Evolutionary conservation across 805 yeast genomes (phyloP).

Genomic region (Wickerhamomyces chambardii): DNA sequence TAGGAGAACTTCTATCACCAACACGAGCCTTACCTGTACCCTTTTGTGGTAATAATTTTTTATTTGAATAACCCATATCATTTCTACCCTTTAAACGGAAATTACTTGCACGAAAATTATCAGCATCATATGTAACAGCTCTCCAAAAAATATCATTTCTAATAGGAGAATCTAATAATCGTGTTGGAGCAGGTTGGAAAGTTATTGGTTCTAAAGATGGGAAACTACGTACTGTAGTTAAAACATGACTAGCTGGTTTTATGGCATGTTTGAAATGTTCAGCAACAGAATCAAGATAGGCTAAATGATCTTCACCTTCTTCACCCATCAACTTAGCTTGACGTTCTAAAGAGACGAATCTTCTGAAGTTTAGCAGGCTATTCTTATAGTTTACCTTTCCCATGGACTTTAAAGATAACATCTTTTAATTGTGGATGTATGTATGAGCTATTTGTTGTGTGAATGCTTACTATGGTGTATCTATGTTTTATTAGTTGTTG

Average conservation of each 20-base stretch:
- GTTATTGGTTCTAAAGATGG: constrained; percentile 86
- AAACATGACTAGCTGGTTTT: constrained; percentile 59
- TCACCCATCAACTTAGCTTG: not conserved
- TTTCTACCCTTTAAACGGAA: constrained; percentile 81
- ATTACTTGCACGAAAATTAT: constrained; percentile 82
- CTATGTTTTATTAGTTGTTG: too few relatives aligned
- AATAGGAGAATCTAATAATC: constrained; percentile 63
- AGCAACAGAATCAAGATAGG: not conserved
- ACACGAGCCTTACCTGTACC: constrained; percentile 93
- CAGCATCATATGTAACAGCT: constrained; percentile 90
- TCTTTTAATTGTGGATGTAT: too few relatives aligned
- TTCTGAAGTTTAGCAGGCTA: not conserved
- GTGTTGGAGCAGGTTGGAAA: constrained; percentile 66
- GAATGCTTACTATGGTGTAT: too few relatives aligned
- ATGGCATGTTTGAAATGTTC: constrained; percentile 14
- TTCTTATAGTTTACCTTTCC: not conserved
- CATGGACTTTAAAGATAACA: too few relatives aligned
- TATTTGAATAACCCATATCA: constrained; percentile 77
- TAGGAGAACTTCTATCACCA: constrained; percentile 95
- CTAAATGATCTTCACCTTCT: not conserved
- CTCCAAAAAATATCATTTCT: constrained; percentile 92
- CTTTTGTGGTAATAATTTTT: constrained; percentile 81
- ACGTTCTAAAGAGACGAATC: not conserved
- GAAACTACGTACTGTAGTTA: constrained; percentile 72
- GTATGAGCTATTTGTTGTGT: too few relatives aligned